These are phyloP conservation scores for Nicotiana benthamiana DNA, from an alignment of 257 asterid species.

Conservation along the genomic window DNA sequence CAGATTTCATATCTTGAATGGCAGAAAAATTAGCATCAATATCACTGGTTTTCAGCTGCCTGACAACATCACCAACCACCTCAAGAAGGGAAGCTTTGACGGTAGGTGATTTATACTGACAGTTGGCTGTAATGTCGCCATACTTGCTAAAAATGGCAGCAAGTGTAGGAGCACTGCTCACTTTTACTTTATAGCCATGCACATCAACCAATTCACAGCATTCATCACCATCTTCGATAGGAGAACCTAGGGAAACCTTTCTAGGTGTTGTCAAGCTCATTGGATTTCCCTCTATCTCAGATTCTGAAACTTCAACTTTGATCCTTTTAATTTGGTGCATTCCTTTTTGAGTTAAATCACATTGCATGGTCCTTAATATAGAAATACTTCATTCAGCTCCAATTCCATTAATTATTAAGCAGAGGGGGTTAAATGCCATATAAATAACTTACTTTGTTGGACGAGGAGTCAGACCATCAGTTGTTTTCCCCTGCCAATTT, in stretches of 20 bases:
- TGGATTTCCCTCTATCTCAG: background rate
- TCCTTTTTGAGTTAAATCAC: background rate
- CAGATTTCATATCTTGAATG: slow-evolving; percentile 22
- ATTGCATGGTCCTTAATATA: background rate
- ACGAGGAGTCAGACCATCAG: background rate
- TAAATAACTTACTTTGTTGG: slow-evolving; percentile 2
- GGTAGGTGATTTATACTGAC: slow-evolving; percentile 21
- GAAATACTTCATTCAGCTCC: background rate
- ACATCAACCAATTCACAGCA: slow-evolving; percentile 13
- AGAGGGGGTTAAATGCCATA: background rate
- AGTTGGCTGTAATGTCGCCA: slow-evolving; percentile 29
- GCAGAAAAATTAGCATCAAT: slow-evolving; percentile 12
- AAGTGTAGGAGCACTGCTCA: slow-evolving; percentile 16
- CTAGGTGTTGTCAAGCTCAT: background rate
- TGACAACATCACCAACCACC: slow-evolving; percentile 21
- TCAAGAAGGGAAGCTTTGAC: slow-evolving; percentile 33
- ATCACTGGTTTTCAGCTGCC: slow-evolving; percentile 13
- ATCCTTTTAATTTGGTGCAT: background rate
- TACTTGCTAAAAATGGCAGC: slow-evolving; percentile 29
- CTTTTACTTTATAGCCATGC: slow-evolving; percentile 31
- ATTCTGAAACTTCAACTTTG: slow-evolving; percentile 2
- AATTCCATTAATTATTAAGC: background rate
- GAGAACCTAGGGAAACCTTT: background rate
- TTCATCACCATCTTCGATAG: background rate
- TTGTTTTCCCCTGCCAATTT: slow-evolving; percentile 4